Base-by-base conservation (phyloP, 306 rosid genomes). In the Vigna reflexopilosa region DNA sequence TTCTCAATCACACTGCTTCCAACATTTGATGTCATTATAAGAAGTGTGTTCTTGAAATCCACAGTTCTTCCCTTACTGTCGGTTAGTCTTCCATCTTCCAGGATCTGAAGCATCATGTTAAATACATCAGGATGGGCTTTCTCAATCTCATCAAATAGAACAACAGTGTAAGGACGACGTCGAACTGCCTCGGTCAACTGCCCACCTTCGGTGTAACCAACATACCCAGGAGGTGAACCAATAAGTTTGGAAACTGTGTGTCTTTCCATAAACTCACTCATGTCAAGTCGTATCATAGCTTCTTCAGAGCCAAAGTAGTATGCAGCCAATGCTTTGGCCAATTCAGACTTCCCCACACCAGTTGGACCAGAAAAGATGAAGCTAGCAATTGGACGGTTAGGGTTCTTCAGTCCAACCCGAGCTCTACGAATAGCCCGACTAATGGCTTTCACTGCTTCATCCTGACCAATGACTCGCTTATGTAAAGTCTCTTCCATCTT, bases 261-360 rank as follows among this genome's bases (percentile, higher is more conserved):
- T 75, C 98, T 94, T 78, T 94, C 98, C 97, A 94, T 92, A 70
- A 94, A 94, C 70, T 94, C 98, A 88, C 98, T 94, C 98, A 92
- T 94, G 79, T 94, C 98, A 69, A 94, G 97, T n/a, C 98, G 89
- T 72, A 94, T 92, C 98, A 94, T 92, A 77, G 98, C 98, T 76
- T 94, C 98, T 83, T 92, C 95, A 49, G 98, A 94, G 65, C 98
- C 97, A 55, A 94, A 94, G 85, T 94, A 94, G 88, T 92, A 94
- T 17, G 98, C 93, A 70, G 97, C 98, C 92, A 94, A 86, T 15
- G 98, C 90, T 79, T 94, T 94, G 49, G 98, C 98, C 42, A 94
- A 89, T 77, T 94, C 98, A n/a, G 98, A 94, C 86, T 94, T 94
- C 45, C 98, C 97, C 34, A 94, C 98, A 80, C 97, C 98, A 57